phyloP scores from a whole-genome alignment of 1,139 yeast species.

The Candida sanyaensis region DNA sequence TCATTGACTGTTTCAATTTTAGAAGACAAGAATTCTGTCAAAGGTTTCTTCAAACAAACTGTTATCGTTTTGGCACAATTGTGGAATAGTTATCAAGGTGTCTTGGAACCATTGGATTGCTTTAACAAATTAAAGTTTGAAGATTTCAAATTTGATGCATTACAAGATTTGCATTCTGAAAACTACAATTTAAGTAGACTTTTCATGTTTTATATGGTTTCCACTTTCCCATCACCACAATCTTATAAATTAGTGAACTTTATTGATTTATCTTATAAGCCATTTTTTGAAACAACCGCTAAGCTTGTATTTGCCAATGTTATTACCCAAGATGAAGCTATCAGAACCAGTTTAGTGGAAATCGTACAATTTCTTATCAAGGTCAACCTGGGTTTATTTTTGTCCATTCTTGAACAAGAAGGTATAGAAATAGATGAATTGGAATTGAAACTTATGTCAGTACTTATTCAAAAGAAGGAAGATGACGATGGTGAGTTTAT shows the following conservation, averaged over 20 bases:
- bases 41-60: conserved; percentile 30
- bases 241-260: conserved; percentile 24
- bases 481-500: conserved; percentile 28
- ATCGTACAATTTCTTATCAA: conserved; percentile 48
- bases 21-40: conserved; percentile 21
- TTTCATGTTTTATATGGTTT: conserved; percentile 28
- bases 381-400: conserved; percentile 40
- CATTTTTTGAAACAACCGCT: conserved; percentile 24
- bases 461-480: conserved; percentile 35
- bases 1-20: conserved; percentile 73
- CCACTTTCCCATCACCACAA: conserved; percentile 19
- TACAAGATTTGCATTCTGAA: conserved; percentile 23
- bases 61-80: conserved; percentile 44
- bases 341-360: conserved; percentile 34
- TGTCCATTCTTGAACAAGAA: conserved; percentile 35
- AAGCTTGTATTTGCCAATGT: conserved; percentile 25
- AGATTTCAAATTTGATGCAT: conserved; percentile 5
- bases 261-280: conserved; percentile 21
- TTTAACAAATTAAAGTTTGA: conserved; percentile 18
- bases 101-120: conserved; percentile 15
- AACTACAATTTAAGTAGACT: conserved; percentile 34
- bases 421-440: conserved; percentile 51
- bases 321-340: conserved; percentile 19
- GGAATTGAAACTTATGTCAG: conserved; percentile 70
- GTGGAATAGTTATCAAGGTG: conserved; percentile 33